Percentiles rank a stretch among this genome's conserved stretches.
These are phyloP conservation scores for Cylindrodendrum hubeiense DNA, from an alignment of 2,329 filamentous ascomycete genomes.

Conservation along the genomic window DNA sequence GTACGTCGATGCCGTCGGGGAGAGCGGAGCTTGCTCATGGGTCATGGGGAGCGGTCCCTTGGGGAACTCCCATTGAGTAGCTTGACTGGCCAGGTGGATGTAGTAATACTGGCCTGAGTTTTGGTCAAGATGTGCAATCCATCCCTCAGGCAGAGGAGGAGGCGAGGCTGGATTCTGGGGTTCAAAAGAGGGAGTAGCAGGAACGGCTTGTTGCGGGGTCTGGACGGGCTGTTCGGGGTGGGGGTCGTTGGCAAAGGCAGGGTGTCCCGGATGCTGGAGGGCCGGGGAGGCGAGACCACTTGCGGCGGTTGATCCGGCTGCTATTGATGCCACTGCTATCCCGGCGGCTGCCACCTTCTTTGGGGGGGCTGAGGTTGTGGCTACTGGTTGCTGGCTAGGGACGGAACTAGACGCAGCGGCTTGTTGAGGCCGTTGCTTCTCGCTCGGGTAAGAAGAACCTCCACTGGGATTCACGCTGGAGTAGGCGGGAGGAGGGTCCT, in stretches of 20 bases:
- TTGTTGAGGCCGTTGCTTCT: conserved; percentile 74
- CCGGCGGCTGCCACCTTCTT: conserved; percentile 43
- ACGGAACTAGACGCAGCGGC: conserved; percentile 43
- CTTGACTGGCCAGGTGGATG: conserved; percentile 94
- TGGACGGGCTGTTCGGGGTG: conserved; percentile 67
- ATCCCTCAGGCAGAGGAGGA: conserved; percentile 94
- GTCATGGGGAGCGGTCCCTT: conserved; percentile 93
- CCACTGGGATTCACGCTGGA: conserved; percentile 75
- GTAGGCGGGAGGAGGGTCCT: conserved; percentile 95
- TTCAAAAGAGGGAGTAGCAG: conserved; percentile 55
- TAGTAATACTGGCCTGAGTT: conserved; percentile 99
- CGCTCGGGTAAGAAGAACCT: conserved; percentile 77
- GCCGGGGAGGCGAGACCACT: conserved; percentile 59
- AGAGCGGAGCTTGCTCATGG: conserved; percentile 84
- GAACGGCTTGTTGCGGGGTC: conserved; percentile 58
- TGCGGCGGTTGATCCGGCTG: conserved; percentile 37
- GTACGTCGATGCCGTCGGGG: conserved; percentile 82
- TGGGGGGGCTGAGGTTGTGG: conserved; percentile 43
- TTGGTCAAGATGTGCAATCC: conserved; percentile 96
- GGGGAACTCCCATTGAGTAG: conserved; percentile 98
- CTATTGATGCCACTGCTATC: conserved; percentile 37
- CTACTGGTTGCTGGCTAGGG: conserved; percentile 38
- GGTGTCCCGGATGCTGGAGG: conserved; percentile 76
- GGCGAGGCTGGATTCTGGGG: conserved; percentile 80
- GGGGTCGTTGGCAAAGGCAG: conserved; percentile 90